These are phyloP conservation scores for Sisymbrium altissimum DNA, from an alignment of 345 rosid genomes.

Conservation along the genomic window DNA sequence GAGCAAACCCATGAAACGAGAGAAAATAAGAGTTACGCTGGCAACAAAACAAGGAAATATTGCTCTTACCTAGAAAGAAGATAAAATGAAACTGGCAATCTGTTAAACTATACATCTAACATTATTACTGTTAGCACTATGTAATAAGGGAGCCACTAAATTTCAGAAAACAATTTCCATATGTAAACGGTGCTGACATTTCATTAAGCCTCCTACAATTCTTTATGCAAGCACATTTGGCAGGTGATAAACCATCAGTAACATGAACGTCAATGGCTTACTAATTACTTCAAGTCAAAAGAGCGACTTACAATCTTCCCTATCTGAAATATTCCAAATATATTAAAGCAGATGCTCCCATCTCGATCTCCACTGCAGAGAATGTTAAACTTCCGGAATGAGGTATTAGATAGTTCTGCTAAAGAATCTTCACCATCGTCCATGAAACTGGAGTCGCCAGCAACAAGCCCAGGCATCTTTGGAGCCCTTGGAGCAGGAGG, in stretches of 20 bases:
- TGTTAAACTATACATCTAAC: background rate
- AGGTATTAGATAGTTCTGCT: slow-evolving; percentile 68
- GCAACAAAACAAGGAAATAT: background rate
- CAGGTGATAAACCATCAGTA: slow-evolving; percentile 1
- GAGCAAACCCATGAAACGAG: slow-evolving; percentile 11
- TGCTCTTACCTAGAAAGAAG: background rate
- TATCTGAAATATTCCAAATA: slow-evolving; percentile 90
- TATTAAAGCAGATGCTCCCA: slow-evolving; percentile 79
- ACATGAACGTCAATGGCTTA: slow-evolving; percentile 1
- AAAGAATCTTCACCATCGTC: slow-evolving; percentile 86
- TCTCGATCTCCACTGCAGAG: slow-evolving; percentile 85
- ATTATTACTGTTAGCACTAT: background rate
- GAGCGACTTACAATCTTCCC: slow-evolving; percentile 77
- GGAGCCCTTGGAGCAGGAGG: slow-evolving; percentile 93
- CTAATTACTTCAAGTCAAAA: slow-evolving; percentile 3
- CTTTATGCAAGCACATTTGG: background rate
- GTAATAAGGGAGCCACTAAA: background rate
- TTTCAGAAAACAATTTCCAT: background rate
- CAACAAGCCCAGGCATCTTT: slow-evolving; percentile 66
- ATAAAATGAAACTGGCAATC: background rate
- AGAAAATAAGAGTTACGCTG: background rate
- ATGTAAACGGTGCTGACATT: background rate
- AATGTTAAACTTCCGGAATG: slow-evolving; percentile 77
- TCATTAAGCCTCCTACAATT: background rate
- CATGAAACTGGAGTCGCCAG: slow-evolving; percentile 78